Base-by-base conservation (phyloP, 2,329 filamentous ascomycete species). In the Aspergillus niger region DNA sequence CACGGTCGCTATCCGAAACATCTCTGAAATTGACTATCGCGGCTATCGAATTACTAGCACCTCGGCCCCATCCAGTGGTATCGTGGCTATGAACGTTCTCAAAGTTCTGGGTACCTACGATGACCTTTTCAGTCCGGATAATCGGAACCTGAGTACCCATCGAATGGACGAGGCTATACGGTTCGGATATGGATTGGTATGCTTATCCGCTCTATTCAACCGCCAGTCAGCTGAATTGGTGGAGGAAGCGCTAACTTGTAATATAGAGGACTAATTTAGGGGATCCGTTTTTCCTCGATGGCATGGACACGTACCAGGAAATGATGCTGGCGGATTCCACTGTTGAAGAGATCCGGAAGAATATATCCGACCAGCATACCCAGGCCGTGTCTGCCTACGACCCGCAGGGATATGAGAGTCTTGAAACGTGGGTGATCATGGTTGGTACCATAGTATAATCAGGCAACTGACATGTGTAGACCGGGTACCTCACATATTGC, bases 141-240 rank as follows among this genome's bases (percentile, higher is more conserved):
- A 76, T 17, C 65, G 84, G 20, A 88, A 91, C 67, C 78, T 96
- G 0, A 91, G 88, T 39, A 89, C 89, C 0, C 95, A 98, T 76
- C 86, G 91, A 13, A 84, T 97, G 65, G 87, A 92, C 70, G 95
- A 98, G 80, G 90, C 92, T 11, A 91, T 97, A 79, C 86, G 92
- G 22, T 98, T 96, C 74, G 92, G 86, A 2, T 98, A 97, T 72
- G 92, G 89, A 39, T 75, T 81, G 72, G 78, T 79, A 65, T 41
- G 65, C 51, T 4, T 11, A 17, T 26, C 26, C 38, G 3, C 1
- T 50, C 10, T n/a, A 15, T 24, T 8, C 30, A 5, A 13, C 4
- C 51, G 28, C 47, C n/a, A 6, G 1, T 15, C 17, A n/a, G 2
- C 8, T 8, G 32, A 36, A 36, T 13, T 5, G 13, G 15, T 32